These are phyloP conservation scores for Mediolabrus comicus DNA, from an alignment of 108 stramenopile genomes.

Conservation along the genomic window DNA sequence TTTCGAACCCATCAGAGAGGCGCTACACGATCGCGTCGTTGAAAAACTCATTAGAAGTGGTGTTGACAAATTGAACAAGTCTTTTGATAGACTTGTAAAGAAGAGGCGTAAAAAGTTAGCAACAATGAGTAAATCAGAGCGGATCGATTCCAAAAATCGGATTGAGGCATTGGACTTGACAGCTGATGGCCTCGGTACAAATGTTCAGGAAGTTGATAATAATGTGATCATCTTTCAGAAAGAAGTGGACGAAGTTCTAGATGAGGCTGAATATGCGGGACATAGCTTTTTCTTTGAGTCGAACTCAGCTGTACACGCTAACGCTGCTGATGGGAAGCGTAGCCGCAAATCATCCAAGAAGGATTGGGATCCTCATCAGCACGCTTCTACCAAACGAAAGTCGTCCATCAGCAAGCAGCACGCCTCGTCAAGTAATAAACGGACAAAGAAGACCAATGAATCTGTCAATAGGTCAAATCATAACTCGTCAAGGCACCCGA, in stretches of 20 bases:
- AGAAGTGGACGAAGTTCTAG: not conserved
- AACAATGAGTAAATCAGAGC: not conserved
- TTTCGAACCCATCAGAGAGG: not conserved
- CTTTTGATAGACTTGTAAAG: conserved; percentile 4
- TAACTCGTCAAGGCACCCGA: not conserved
- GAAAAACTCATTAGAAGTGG: conserved; percentile 13
- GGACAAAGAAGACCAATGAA: not conserved
- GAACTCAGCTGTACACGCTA: not conserved
- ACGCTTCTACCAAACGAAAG: conserved; percentile 33
- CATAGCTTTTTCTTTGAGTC: not conserved
- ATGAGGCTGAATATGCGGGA: not conserved
- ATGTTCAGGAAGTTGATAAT: not conserved
- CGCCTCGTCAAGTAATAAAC: not conserved
- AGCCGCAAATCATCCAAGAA: not conserved
- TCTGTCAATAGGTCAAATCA: not conserved
- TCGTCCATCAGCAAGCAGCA: not conserved
- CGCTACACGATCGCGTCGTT: conserved; percentile 9
- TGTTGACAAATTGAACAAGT: conserved; percentile 7
- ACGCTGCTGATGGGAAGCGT: not conserved
- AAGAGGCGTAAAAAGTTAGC: not conserved
- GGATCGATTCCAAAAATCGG: not conserved
- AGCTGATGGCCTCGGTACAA: not conserved
- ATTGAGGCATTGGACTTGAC: not conserved
- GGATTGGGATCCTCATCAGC: conserved; percentile 30
- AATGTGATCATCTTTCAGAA: not conserved